A percentile compares a stretch with the other conserved stretches of the same genome.
phyloP scores from a whole-genome alignment of 2,329 filamentous ascomycete genomes.

The Pseudogymnoascus destructans region DNA sequence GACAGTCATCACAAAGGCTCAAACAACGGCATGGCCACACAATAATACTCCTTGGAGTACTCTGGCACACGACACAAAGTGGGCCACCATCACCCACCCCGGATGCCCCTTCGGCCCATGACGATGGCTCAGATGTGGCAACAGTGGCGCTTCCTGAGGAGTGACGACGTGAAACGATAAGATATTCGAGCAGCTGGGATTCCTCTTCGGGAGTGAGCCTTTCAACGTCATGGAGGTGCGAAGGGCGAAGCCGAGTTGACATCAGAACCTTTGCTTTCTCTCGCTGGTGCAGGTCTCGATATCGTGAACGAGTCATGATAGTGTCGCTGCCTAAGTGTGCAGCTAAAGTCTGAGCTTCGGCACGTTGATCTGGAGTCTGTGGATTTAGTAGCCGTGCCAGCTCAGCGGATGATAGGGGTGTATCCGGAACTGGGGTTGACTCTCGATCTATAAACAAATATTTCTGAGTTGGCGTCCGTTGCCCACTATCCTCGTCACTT shows the following conservation, averaged over 20 bases:
- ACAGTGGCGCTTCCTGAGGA: constrained; percentile 12
- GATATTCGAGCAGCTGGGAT: constrained; percentile 45
- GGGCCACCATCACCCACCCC: constrained; percentile 64
- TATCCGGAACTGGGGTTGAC: constrained; percentile 46
- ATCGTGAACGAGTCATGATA: constrained; percentile 73
- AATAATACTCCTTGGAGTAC: constrained; percentile 71
- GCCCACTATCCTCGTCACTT: constrained; percentile 34
- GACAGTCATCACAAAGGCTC: constrained; percentile 86
- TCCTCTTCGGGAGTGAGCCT: constrained; percentile 45
- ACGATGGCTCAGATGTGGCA: constrained; percentile 22
- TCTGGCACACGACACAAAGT: constrained; percentile 88
- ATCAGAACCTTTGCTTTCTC: constrained; percentile 58
- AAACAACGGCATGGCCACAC: constrained; percentile 95
- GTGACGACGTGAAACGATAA: constrained; percentile 34
- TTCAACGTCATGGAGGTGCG: constrained; percentile 22
- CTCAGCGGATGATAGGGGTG: constrained; percentile 50
- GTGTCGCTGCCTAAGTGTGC: constrained; percentile 60
- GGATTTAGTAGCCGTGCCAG: constrained; percentile 76
- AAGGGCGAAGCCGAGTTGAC: constrained; percentile 30
- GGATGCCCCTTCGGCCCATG: constrained; percentile 59
- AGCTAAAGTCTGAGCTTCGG: constrained; percentile 69
- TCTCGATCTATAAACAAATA: constrained; percentile 41
- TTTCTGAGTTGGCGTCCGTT: constrained; percentile 61
- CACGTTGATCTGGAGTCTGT: constrained; percentile 58
- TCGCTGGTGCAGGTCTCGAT: constrained; percentile 51